Conservation (phyloP, 805 yeast genomes). For the Kuraishia borneana region DNA sequence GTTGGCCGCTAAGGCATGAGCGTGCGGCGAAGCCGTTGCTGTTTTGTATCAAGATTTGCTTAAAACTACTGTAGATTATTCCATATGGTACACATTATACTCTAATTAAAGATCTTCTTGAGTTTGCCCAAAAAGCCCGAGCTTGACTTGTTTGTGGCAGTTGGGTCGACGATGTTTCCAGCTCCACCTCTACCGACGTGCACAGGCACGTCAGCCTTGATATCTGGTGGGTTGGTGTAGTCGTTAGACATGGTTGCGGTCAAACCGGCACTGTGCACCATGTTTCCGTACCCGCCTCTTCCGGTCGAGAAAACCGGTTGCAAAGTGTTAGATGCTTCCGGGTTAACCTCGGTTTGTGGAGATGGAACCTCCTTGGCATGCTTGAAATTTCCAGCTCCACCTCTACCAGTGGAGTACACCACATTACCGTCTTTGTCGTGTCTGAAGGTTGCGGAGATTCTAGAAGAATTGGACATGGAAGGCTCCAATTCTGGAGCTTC, state of each 20-base stretch:
- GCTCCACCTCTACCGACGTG: conserved; percentile 4
- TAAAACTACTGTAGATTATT: neutral
- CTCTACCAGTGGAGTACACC: conserved; percentile 42
- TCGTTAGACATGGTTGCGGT: conserved; percentile 1
- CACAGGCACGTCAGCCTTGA: neutral
- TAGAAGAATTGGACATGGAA: conserved; percentile 5
- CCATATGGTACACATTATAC: neutral
- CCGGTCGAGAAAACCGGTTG: conserved; percentile 37
- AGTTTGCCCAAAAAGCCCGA: conserved; percentile 1
- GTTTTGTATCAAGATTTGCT: too few species aligned
- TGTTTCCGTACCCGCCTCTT: conserved; percentile 48
- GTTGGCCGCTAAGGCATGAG: conserved; percentile 50
- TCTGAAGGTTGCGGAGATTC: conserved; percentile 11
- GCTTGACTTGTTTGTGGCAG: neutral
- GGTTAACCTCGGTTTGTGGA: conserved; percentile 24
- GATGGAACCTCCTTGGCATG: conserved; percentile 29
- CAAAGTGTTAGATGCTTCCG: conserved; percentile 23
- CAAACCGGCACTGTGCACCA: conserved; percentile 16
- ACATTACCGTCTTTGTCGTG: conserved; percentile 20
- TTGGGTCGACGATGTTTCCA: conserved; percentile 3
- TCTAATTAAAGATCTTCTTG: conserved; percentile 2
- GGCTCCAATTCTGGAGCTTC: conserved; percentile 6
- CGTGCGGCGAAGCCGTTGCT: neutral
- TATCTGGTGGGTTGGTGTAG: neutral
- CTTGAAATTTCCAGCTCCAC: conserved; percentile 44